Evolutionary conservation across 805 yeast species (phyloP), one percentile per base, ranked within the genome.

Genomic region (Brettanomyces custersianus): DNA sequence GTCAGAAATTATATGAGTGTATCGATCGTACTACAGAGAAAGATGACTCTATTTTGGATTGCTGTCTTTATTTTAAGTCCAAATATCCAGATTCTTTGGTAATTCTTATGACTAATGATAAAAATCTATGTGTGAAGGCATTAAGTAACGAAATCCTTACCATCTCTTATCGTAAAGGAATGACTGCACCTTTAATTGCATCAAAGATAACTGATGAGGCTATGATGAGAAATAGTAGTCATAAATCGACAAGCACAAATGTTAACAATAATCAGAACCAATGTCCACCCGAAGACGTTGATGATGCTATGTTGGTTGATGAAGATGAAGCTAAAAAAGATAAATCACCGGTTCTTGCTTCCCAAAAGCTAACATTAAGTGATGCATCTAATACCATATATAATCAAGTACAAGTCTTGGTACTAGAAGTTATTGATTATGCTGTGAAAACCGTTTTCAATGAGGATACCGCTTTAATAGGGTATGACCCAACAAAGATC

Each of bases 11-110:
- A 13, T 55, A 60, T 20, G 84, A 87, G 51, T 55, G 62, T 19
- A 31, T 79, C 1, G 74, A 77, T 38, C 49, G 52, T 7, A 35
- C 48, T 2, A 53, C 75, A 2, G 36, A 36, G 0, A 78, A 82
- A 39, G 96, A 88, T 55, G 94, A 87, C 48, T 70, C 94, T 0
- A 87, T 88, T 41, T 57, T 87, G 29, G 96, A 88, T 54, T 86
- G 95, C 52, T 81, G 94, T 46, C 48, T 80, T 19, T 86, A 70
- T 50, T 76, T 79, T 39, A 65, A 70, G 40, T 55, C 60, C 10
- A 55, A 57, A 11, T 44, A 53, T 34, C 46, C 55, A 4, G 13
- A 36, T 2, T 46, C 53, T 22, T 49, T 74, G 40, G 80, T 80
- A 6, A 68, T 87, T 2, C 54, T 84, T 19, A 48, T 87, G 40